A percentile compares a stretch with the other conserved stretches of the same genome.
These are phyloP conservation scores for Parietaria judaica DNA, from an alignment of 306 rosid species.

Conservation along the genomic window DNA sequence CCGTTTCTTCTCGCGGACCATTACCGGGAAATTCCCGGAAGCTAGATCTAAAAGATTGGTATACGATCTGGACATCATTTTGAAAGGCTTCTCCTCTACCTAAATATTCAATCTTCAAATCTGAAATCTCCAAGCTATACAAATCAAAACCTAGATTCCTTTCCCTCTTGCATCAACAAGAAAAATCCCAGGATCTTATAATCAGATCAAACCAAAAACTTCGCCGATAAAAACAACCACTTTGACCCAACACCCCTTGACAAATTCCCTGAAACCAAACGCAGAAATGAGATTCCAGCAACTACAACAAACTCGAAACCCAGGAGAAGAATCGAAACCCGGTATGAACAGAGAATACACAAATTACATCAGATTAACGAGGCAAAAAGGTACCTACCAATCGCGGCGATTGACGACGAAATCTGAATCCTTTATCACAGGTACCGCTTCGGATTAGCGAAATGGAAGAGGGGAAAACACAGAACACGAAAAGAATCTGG, in stretches of 20 bases:
- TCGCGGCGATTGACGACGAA: conserved; percentile 9
- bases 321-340: conserved; percentile 3
- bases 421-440: conserved; percentile 21
- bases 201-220: conserved; percentile 13
- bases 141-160: conserved; percentile 19
- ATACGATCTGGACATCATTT: conserved; percentile 55
- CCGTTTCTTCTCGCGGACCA: conserved; percentile 48
- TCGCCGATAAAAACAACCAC: conserved; percentile 9
- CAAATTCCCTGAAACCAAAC: conserved; percentile 15
- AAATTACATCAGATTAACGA: background rate
- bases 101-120: conserved; percentile 11
- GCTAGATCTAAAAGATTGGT: conserved; percentile 57
- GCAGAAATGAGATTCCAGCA: conserved; percentile 16
- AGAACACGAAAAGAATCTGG: background rate
- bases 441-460: too few species aligned
- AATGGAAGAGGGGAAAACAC: background rate
- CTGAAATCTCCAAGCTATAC: conserved; percentile 21
- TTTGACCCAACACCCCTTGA: conserved; percentile 1
- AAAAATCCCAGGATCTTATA: conserved; percentile 26
- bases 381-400: conserved; percentile 4
- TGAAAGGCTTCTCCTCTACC: conserved; percentile 10
- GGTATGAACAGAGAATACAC: conserved; percentile 3
- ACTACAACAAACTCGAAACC: background rate
- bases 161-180: conserved; percentile 5
- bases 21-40: conserved; percentile 49